Base-by-base conservation (phyloP, 2,329 filamentous ascomycete genomes). In the Sporothrix variecibatus region DNA sequence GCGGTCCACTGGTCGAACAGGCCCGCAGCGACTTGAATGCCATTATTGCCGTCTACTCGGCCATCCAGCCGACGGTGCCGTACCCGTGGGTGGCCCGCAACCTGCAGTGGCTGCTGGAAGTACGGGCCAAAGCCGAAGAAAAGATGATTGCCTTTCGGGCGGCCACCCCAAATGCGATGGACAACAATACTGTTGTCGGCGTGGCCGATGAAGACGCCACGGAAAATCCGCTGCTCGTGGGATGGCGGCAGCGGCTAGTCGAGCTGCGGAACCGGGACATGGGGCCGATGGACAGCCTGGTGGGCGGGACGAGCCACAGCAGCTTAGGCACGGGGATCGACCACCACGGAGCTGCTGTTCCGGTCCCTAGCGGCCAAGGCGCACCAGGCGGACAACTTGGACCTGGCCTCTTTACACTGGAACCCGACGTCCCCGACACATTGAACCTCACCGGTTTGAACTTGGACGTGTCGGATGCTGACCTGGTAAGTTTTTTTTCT, bases 211-310 rank as follows among this genome's bases (percentile, higher is more conserved):
- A 34, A 34, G 68, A 71, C 49, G 68, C 68, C 31, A 71, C 68
- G 9, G 68, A 71, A 26, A 71, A 71, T 31, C 68, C 46, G 34
- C 49, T 71, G 68, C 68, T 71, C 1, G 68, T 38, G 15, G 68
- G 68, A 28, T 71, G 68, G 68, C 46, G 68, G 49, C 68, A 71
- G 51, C 26, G 68, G 51, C 31, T 71, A n/a, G 68, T 71, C 28
- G 68, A 71, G 49, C 49, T 71, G 28, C 49, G 49, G n/a, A 34
- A 58, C 49, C 28, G 68, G 5, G 68, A 58, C 26, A 7, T 31
- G 26, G 68, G 49, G 26, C 49, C 49, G 5, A 49, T 49, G 46
- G 28, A 38, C 31, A 46, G 49, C 6, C 62, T 46, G 15, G 31
- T 64, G 58, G 58, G 26, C 12, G 56, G 28, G 17, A 20, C 58